Evolutionary conservation across 169 alveolate genomes (phyloP).

Genomic region (Plasmodium gonderi): DNA sequence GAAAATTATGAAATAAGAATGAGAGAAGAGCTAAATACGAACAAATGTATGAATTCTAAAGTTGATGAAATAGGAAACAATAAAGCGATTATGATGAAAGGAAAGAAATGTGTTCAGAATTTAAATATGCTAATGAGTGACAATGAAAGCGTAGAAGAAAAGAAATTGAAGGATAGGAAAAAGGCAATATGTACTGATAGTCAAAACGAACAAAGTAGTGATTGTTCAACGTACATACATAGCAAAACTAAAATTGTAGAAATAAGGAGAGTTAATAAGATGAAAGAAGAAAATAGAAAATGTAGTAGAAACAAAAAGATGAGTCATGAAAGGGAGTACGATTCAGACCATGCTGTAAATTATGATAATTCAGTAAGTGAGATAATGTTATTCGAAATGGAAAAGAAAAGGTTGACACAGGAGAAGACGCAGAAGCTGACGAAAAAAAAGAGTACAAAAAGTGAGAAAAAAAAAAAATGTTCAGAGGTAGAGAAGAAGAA

Average conservation of each 20-base stretch:
- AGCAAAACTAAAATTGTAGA: slow-evolving; percentile 3
- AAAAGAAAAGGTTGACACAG: not conserved
- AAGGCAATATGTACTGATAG: not conserved
- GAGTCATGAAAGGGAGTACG: slow-evolving; percentile 13
- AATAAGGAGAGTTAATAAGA: not conserved
- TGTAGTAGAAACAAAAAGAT: not conserved
- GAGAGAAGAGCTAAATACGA: not conserved
- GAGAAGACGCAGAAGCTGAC: too few relatives aligned
- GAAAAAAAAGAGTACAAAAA: too few relatives aligned
- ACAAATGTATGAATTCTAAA: not conserved
- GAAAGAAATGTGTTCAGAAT: not conserved
- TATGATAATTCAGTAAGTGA: not conserved
- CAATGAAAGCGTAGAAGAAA: not conserved
- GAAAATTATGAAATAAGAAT: not conserved
- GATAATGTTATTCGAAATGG: not conserved
- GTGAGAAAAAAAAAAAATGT: not conserved
- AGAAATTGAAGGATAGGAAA: not conserved
- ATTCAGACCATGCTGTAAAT: slow-evolving; percentile 2
- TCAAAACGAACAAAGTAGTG: not conserved
- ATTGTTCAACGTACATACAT: not conserved
- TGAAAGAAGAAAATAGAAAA: not conserved
- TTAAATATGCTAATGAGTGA: not conserved
- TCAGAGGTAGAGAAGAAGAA: not conserved
- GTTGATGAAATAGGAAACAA: not conserved
- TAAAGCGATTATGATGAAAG: not conserved